Conservation (phyloP, 2,329 filamentous ascomycete species). For the Fusarium lyarnte region DNA sequence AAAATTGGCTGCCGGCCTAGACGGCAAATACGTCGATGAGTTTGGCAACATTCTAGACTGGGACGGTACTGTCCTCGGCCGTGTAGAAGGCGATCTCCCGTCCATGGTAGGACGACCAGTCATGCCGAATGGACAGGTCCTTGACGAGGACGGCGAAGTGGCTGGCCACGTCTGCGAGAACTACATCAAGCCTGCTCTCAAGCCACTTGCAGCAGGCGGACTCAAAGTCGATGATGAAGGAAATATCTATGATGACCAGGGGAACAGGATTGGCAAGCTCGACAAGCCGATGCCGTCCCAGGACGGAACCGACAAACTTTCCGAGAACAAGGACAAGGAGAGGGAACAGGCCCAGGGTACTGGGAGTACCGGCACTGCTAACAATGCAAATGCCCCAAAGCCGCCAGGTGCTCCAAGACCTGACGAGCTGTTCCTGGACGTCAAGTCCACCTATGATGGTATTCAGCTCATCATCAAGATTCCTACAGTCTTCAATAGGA, state of each 20-base stretch:
- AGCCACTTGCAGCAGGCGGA: conserved; percentile 62
- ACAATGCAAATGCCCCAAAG: conserved; percentile 37
- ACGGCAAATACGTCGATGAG: conserved; percentile 61
- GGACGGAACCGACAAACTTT: conserved; percentile 5
- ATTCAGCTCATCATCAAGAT: conserved; percentile 68
- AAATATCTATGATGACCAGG: conserved; percentile 66
- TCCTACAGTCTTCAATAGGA: conserved; percentile 62
- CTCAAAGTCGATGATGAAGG: conserved; percentile 66
- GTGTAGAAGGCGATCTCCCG: conserved; percentile 63
- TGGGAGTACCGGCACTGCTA: neutral
- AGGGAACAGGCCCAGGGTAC: neutral
- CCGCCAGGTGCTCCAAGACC: conserved; percentile 49
- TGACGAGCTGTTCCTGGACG: conserved; percentile 65
- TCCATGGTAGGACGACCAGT: conserved; percentile 63
- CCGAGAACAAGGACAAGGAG: conserved; percentile 9
- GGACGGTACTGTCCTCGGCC: conserved; percentile 61
- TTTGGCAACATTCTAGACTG: conserved; percentile 63
- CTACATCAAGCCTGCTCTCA: conserved; percentile 59
- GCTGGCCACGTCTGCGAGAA: conserved; percentile 76
- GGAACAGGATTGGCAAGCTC: conserved; percentile 70
- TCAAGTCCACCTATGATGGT: conserved; percentile 66
- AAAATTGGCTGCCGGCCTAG: conserved; percentile 53
- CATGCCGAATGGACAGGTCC: conserved; percentile 59
- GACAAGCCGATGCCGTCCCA: conserved; percentile 49
- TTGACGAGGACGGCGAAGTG: conserved; percentile 83